Conservation (phyloP, 2,329 filamentous ascomycete genomes). For the Zalaria sp. region DNA sequence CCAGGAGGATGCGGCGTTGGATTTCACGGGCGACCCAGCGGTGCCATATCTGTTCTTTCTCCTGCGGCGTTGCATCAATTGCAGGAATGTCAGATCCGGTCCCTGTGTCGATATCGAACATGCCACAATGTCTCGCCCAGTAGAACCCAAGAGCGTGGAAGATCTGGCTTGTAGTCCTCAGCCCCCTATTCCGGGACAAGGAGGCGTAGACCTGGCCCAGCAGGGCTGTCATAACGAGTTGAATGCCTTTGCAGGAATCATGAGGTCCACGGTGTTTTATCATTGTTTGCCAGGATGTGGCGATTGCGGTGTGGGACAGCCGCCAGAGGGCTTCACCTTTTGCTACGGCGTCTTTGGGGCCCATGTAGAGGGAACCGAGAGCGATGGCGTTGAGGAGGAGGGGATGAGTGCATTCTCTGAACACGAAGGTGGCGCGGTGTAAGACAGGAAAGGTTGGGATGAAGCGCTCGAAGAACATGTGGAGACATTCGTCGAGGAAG, state of each 20-base stretch:
- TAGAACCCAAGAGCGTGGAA: constrained; percentile 31
- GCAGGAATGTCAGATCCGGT: constrained; percentile 20
- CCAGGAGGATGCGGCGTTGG: constrained; percentile 29
- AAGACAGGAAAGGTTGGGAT: constrained; percentile 33
- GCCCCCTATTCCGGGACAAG: constrained; percentile 26
- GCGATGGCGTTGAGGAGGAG: constrained; percentile 31
- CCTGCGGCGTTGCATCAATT: constrained; percentile 14
- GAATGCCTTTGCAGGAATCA: constrained; percentile 29
- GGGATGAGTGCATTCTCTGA: constrained; percentile 29
- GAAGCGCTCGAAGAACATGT: constrained; percentile 33
- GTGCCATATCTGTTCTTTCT: constrained; percentile 28
- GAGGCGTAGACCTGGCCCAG: constrained; percentile 29
- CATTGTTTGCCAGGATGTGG: constrained; percentile 32
- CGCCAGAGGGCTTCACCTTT: constrained; percentile 32
- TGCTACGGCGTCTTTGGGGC: constrained; percentile 26
- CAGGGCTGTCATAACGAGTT: constrained; percentile 28
- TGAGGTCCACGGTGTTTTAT: constrained; percentile 29
- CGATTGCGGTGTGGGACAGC: constrained; percentile 29
- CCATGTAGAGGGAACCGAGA: constrained; percentile 30
- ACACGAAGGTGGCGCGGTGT: constrained; percentile 30
- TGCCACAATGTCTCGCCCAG: constrained; percentile 31
- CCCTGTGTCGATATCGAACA: constrained; percentile 24
- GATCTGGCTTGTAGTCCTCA: constrained; percentile 29
- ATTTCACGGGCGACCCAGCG: constrained; percentile 30
- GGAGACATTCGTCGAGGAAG: constrained; percentile 31